These are phyloP conservation scores for Dryas drummondii DNA, from an alignment of 306 rosid genomes.

Conservation along the genomic window DNA sequence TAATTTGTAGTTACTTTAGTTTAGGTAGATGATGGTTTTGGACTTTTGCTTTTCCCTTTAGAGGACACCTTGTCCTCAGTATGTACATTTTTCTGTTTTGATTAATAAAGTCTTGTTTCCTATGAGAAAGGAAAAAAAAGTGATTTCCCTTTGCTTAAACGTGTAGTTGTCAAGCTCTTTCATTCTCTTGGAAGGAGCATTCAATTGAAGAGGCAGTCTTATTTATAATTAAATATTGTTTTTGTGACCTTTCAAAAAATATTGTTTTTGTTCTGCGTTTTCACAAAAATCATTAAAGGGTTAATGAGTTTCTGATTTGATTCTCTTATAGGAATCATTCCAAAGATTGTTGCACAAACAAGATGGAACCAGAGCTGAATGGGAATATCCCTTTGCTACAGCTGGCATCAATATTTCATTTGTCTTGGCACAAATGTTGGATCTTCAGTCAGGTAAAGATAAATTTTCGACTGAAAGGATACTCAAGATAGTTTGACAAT, in stretches of 20 bases:
- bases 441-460: conserved; percentile 81
- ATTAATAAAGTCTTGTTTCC: too few relatives aligned
- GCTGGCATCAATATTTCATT: conserved; percentile 94
- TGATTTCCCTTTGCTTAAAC: background rate
- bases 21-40: too few relatives aligned
- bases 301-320: background rate
- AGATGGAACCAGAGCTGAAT: conserved; percentile 91
- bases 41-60: too few relatives aligned
- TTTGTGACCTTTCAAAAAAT: too few relatives aligned
- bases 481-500: background rate
- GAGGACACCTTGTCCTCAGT: too few relatives aligned
- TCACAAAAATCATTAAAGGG: background rate
- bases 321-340: conserved; percentile 68
- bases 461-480: conserved; percentile 3
- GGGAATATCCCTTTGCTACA: conserved; percentile 98
- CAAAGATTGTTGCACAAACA: conserved; percentile 69
- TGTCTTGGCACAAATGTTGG: conserved; percentile 78
- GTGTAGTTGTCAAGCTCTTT: background rate
- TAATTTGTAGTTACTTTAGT: too few relatives aligned
- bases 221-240: background rate
- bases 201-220: background rate
- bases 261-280: background rate
- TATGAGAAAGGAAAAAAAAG: too few relatives aligned
- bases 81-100: too few relatives aligned
- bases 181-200: background rate